A percentile compares a stretch with the other conserved stretches of the same genome.
Conservation (phyloP, 139 green algal species). For the Closterium sp. region DNA sequence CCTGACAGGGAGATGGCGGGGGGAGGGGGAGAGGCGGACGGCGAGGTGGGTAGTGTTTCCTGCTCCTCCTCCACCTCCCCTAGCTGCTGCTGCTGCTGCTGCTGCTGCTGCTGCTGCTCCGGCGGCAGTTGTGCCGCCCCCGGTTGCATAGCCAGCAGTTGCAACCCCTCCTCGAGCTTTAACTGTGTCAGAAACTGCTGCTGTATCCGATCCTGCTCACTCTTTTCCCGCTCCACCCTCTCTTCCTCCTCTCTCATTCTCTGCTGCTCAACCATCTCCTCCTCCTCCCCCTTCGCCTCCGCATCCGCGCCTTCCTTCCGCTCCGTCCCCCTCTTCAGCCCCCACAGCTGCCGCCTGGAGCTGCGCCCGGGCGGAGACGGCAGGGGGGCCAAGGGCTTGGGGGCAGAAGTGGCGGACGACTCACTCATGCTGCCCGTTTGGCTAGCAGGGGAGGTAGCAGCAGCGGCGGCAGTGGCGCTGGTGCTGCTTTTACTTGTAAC, state of each 20-base stretch:
- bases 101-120: slow-evolving; percentile 1
- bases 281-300: background rate
- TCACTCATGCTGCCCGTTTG: background rate
- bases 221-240: background rate
- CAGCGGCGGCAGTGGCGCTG: background rate
- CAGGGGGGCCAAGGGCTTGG: background rate
- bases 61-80: background rate
- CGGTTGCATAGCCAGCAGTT: background rate
- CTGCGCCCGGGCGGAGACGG: background rate
- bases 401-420: no score
- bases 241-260: background rate
- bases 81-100: background rate
- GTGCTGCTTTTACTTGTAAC: background rate
- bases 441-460: background rate
- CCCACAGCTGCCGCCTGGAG: background rate
- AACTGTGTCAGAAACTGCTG: background rate
- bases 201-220: background rate
- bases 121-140: background rate
- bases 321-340: background rate
- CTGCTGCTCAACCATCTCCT: background rate
- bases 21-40: background rate
- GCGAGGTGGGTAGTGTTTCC: background rate
- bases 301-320: background rate
- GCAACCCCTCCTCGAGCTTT: background rate
- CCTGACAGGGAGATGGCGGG: background rate